Evolutionary conservation across 257 asterid species (phyloP).

Genomic region (Nicotiana tomentosiformis): DNA sequence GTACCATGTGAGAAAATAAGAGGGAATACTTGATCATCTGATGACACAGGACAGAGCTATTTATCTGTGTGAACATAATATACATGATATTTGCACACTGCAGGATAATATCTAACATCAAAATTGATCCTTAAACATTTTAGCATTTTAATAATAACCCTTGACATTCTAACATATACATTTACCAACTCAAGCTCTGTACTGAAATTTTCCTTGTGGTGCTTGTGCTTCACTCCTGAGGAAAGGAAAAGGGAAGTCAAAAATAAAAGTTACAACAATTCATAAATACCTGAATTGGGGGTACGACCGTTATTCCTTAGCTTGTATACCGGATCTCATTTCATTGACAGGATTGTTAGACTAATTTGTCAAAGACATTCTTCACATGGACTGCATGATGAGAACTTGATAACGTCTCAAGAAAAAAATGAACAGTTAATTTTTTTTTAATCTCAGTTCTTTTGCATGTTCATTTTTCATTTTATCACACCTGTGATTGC

Average conservation of each 20-base stretch:
- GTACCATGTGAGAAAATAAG: not conserved
- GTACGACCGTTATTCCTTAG: not conserved
- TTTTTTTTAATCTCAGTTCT: not conserved
- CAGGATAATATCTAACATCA: not conserved
- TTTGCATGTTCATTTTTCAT: not conserved
- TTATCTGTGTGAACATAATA: not conserved
- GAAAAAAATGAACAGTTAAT: not conserved
- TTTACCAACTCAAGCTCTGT: not conserved
- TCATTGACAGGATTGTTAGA: not conserved
- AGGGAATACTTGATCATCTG: not conserved
- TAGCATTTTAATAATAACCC: not conserved
- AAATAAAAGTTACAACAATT: not conserved
- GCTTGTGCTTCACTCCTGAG: not conserved
- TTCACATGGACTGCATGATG: not conserved
- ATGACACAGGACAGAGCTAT: not conserved
- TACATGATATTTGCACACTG: not conserved
- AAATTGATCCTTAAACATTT: not conserved
- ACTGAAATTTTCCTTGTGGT: not conserved
- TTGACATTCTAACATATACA: not conserved
- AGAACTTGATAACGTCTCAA: not conserved
- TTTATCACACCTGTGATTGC: not conserved
- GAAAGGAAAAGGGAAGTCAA: not conserved
- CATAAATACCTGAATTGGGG: not conserved
- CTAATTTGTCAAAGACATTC: not conserved
- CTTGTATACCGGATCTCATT: not conserved